A percentile compares a stretch with the other conserved stretches of the same genome.
phyloP scores from a whole-genome alignment of 2,329 filamentous ascomycete genomes.

The Ophiobolus disseminans region DNA sequence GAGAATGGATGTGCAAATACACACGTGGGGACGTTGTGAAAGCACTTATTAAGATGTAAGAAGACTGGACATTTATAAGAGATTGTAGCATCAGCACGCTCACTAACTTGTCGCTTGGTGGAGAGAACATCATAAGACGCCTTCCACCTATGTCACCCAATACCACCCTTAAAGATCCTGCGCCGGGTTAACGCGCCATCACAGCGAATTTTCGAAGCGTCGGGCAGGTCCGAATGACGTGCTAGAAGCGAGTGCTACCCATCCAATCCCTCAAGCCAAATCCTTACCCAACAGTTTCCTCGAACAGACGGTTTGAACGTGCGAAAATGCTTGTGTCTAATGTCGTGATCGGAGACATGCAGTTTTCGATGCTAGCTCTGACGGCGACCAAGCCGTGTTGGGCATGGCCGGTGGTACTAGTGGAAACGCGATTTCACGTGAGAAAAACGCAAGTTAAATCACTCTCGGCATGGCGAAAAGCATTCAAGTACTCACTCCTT shows the following conservation, averaged over 20 bases:
- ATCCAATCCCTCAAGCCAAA: not conserved
- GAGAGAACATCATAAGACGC: not conserved
- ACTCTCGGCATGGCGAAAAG: no score
- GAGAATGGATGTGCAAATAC: slow-evolving; percentile 3
- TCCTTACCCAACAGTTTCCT: not conserved
- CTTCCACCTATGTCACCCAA: not conserved
- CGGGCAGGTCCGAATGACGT: slow-evolving; percentile 2
- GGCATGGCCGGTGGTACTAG: not conserved
- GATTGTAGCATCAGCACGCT: no score
- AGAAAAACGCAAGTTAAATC: not conserved
- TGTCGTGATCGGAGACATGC: not conserved
- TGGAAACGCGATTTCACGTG: not conserved
- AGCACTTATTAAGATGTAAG: not conserved
- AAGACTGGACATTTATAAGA: no score
- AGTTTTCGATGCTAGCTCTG: not conserved
- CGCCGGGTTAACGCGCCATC: not conserved
- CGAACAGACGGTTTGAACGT: not conserved
- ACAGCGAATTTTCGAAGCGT: slow-evolving; percentile 5
- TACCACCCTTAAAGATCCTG: not conserved
- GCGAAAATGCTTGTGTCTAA: not conserved
- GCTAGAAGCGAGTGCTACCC: slow-evolving; percentile 2
- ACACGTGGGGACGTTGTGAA: not conserved
- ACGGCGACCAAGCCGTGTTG: not conserved
- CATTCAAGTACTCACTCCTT: no score
- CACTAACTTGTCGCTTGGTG: not conserved